Evolutionary conservation across 148 eudicot species (phyloP).

Genomic region (Pouteria glomerata): DNA sequence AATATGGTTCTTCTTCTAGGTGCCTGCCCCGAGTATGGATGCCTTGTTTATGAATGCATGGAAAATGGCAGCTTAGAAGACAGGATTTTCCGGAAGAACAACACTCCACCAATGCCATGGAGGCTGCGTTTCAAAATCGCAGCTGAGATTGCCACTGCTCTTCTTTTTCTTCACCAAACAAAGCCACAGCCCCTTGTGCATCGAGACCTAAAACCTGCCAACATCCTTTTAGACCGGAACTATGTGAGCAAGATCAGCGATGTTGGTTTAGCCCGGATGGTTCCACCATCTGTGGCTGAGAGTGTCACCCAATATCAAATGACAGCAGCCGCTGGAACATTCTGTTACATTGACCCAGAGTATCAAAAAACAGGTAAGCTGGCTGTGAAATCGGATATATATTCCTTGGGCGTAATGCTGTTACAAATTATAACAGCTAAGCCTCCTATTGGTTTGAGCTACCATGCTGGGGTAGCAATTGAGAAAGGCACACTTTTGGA

Average conservation of each 20-base stretch:
- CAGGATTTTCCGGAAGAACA: slow-evolving; percentile 48
- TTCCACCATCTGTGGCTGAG: slow-evolving; percentile 54
- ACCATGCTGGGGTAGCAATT: slow-evolving; percentile 49
- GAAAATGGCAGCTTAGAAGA: slow-evolving; percentile 84
- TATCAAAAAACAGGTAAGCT: slow-evolving; percentile 78
- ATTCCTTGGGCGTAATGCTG: slow-evolving; percentile 64
- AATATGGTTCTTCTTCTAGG: slow-evolving; percentile 85
- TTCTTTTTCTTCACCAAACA: slow-evolving; percentile 65
- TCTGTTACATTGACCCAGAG: slow-evolving; percentile 91
- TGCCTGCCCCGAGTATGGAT: slow-evolving; percentile 76
- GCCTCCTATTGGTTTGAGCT: slow-evolving; percentile 63
- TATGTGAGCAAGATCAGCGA: slow-evolving; percentile 74
- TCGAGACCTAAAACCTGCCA: slow-evolving; percentile 84
- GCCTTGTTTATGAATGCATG: slow-evolving; percentile 81
- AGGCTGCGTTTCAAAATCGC: slow-evolving; percentile 58
- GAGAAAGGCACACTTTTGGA: slow-evolving; percentile 34
- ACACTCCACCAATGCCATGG: slow-evolving; percentile 71
- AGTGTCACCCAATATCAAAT: slow-evolving; percentile 50
- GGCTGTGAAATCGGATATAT: slow-evolving; percentile 67
- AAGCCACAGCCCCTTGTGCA: slow-evolving; percentile 86
- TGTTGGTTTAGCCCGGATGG: slow-evolving; percentile 70
- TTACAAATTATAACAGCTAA: slow-evolving; percentile 66
- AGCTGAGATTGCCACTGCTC: slow-evolving; percentile 60
- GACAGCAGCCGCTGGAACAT: slow-evolving; percentile 87
- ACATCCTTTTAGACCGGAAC: slow-evolving; percentile 65